phyloP scores from a whole-genome alignment of 768 basidiomycete species.

The Plicaturopsis crispa region DNA sequence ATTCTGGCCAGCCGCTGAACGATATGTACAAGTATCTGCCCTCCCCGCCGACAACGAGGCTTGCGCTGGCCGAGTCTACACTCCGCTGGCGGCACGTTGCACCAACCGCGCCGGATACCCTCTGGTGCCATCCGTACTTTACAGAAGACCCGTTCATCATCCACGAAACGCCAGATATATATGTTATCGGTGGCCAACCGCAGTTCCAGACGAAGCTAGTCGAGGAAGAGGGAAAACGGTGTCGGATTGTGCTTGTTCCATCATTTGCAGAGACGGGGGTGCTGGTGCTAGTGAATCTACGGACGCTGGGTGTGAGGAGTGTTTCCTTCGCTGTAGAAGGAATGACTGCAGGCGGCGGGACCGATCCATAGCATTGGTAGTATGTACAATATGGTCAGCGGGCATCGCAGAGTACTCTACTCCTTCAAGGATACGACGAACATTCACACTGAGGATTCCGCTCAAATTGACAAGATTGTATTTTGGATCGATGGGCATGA shows the following conservation, averaged over 20 bases:
- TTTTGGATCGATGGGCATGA: too few relatives aligned
- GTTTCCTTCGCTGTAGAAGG: constrained; percentile 45
- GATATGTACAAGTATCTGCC: constrained; percentile 93
- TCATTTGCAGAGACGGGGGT: constrained; percentile 72
- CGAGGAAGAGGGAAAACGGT: constrained; percentile 28
- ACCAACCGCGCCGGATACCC: constrained; percentile 97
- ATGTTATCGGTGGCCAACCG: constrained; percentile 89
- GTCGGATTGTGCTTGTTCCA: constrained; percentile 77
- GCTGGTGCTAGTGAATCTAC: constrained; percentile 73
- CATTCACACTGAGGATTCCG: too few relatives aligned
- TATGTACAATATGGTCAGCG: too few relatives aligned
- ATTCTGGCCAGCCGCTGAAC: constrained; percentile 88
- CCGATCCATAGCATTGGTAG: too few relatives aligned
- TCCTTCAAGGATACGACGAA: too few relatives aligned
- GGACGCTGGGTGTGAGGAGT: constrained; percentile 63
- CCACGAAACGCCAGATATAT: constrained; percentile 78
- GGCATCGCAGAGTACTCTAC: too few relatives aligned
- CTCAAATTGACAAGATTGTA: too few relatives aligned
- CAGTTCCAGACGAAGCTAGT: constrained; percentile 72
- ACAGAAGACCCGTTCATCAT: constrained; percentile 86
- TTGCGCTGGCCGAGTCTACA: constrained; percentile 71
- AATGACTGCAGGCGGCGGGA: constrained; percentile 16
- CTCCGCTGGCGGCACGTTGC: constrained; percentile 93
- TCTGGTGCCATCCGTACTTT: constrained; percentile 97
- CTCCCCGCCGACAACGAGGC: constrained; percentile 58